A percentile compares a stretch with the other conserved stretches of the same genome.
phyloP scores from a whole-genome alignment of 2,329 filamentous ascomycete genomes.

The Colletotrichum euphorbiae region DNA sequence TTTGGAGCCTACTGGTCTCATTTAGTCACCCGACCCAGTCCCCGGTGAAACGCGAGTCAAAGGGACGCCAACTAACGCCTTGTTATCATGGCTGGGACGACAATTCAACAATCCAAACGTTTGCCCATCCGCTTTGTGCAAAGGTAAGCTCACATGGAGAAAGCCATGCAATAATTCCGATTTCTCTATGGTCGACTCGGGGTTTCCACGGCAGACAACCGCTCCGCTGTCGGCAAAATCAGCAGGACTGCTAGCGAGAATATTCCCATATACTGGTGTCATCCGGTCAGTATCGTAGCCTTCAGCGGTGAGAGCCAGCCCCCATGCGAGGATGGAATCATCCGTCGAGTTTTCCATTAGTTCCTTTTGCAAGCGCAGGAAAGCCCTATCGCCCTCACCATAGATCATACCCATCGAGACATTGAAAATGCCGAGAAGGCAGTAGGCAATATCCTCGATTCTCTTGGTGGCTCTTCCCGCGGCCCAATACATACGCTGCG shows the following conservation, averaged over 20 bases:
- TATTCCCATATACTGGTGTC: background rate
- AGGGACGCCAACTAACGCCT: background rate
- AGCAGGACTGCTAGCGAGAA: background rate
- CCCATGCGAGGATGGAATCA: constrained; percentile 43
- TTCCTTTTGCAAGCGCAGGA: constrained; percentile 39
- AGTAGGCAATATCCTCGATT: constrained; percentile 42
- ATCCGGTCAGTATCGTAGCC: no score
- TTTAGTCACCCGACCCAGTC: background rate
- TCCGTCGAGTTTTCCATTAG: constrained; percentile 39
- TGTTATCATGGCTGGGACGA: background rate
- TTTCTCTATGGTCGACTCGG: background rate
- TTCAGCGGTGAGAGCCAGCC: background rate
- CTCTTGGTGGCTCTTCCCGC: constrained; percentile 33
- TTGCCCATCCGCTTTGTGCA: background rate
- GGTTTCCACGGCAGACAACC: background rate
- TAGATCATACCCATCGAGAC: constrained; percentile 41
- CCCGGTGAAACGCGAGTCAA: background rate
- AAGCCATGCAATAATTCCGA: background rate
- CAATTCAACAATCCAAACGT: constrained; percentile 8
- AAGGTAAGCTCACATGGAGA: background rate
- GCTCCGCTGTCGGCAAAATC: constrained; percentile 1
- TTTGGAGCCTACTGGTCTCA: background rate
- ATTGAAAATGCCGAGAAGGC: constrained; percentile 41
- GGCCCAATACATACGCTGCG: constrained; percentile 43
- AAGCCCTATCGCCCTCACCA: constrained; percentile 39